A percentile compares a stretch with the other conserved stretches of the same genome.
phyloP scores from a whole-genome alignment of 495 filamentous ascomycete species.

The Rhypophila decipiens region DNA sequence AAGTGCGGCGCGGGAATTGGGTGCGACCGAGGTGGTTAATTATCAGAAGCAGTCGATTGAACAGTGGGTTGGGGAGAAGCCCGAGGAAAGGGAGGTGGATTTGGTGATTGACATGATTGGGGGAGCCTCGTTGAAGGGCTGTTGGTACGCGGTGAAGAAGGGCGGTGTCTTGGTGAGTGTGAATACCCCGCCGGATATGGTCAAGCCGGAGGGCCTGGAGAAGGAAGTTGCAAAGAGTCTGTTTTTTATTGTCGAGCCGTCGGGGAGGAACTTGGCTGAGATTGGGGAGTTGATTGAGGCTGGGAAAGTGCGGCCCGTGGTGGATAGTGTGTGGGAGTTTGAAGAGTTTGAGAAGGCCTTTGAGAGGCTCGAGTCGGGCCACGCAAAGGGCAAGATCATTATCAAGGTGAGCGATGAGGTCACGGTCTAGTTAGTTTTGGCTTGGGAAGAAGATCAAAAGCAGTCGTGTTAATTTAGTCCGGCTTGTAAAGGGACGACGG shows the following conservation, averaged over 20 bases:
- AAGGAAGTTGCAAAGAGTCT: constrained; percentile 27
- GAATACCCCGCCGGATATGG: constrained; percentile 39
- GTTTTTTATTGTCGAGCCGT: constrained; percentile 46
- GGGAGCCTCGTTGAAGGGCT: constrained; percentile 33
- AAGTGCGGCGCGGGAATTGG: constrained; percentile 48
- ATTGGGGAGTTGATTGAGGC: constrained; percentile 55
- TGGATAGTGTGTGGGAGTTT: constrained; percentile 57
- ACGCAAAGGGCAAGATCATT: constrained; percentile 64
- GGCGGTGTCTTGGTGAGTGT: constrained; percentile 43
- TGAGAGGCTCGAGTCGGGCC: constrained; percentile 53
- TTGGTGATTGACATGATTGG: constrained; percentile 63
- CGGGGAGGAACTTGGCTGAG: constrained; percentile 56
- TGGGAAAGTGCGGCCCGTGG: constrained; percentile 53
- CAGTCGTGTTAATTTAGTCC: too few relatives aligned
- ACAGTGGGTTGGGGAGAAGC: constrained; percentile 40
- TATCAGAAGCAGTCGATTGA: constrained; percentile 47
- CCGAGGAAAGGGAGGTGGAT: constrained; percentile 46
- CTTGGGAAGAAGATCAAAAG: too few relatives aligned
- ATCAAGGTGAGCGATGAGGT: constrained; percentile 35
- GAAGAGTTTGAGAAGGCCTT: constrained; percentile 58
- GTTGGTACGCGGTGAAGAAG: constrained; percentile 55
- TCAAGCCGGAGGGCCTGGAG: constrained; percentile 28
- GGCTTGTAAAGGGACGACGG: too few relatives aligned
- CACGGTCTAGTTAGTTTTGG: too few relatives aligned
- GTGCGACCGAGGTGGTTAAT: constrained; percentile 64